Evolutionary conservation across 345 rosid genomes (phyloP).

Genomic region (Gossypium herbaceum): DNA sequence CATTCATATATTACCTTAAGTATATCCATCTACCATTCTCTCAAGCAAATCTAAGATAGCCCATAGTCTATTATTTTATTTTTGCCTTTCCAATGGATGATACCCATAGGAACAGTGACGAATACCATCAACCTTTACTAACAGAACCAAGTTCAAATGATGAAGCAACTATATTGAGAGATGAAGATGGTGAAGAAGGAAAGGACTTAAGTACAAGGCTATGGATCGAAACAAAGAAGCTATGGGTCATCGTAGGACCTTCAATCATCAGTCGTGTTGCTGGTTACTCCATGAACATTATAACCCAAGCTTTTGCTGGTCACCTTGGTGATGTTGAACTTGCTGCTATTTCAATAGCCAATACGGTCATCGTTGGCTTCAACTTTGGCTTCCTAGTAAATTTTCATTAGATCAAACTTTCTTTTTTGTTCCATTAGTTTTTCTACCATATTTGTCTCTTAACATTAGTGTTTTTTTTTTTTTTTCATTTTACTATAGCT

Average conservation of each 20-base stretch:
- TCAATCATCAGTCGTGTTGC: constrained; percentile 54
- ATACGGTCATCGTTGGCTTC: constrained; percentile 62
- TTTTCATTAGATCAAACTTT: not conserved
- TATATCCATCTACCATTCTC: no score
- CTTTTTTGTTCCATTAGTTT: not conserved
- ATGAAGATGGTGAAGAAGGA: not conserved
- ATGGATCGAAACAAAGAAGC: constrained; percentile 50
- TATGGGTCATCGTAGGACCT: constrained; percentile 64
- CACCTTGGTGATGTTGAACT: constrained; percentile 59
- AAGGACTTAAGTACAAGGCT: constrained; percentile 19
- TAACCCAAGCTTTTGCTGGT: constrained; percentile 64
- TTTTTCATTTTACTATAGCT: constrained; percentile 26
- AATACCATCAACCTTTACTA: constrained; percentile 10
- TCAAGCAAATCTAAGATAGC: no score
- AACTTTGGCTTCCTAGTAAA: constrained; percentile 60
- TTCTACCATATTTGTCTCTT: not conserved
- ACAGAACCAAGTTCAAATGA: not conserved
- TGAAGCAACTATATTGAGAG: not conserved
- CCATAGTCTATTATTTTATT: not conserved
- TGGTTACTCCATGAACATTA: constrained; percentile 42
- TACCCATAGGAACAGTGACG: not conserved
- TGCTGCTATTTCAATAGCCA: constrained; percentile 61
- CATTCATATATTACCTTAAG: not conserved
- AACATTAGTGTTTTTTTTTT: not conserved
- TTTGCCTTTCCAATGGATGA: not conserved